phyloP scores from a whole-genome alignment of 2,329 filamentous ascomycete genomes.

The Aspergillus sergii region DNA sequence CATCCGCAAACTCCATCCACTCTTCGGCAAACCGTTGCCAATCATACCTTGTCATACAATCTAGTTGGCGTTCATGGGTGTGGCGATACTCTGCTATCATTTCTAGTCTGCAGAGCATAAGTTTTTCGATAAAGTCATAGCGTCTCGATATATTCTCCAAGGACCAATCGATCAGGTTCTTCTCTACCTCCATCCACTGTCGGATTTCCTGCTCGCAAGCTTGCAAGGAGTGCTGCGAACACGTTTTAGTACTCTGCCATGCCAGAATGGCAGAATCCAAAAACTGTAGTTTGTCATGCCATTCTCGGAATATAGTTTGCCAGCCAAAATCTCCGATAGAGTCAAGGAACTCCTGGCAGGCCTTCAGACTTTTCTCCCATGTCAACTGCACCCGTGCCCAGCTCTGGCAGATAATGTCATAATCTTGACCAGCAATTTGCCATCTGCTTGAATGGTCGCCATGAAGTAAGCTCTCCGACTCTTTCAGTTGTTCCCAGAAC shows the following conservation, averaged over 20 bases:
- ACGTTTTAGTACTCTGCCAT: not conserved
- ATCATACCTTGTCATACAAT: no score
- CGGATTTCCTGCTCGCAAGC: not conserved
- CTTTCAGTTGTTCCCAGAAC: not conserved
- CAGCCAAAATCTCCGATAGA: accelerated
- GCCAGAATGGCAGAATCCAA: not conserved
- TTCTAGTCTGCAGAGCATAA: no score
- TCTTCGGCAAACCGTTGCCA: no score
- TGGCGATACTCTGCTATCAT: accelerated
- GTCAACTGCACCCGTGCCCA: not conserved
- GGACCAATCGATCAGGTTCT: accelerated
- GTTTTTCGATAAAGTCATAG: no score
- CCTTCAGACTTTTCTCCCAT: accelerated
- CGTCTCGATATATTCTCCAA: no score
- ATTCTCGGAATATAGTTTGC: not conserved
- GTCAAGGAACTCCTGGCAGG: no score
- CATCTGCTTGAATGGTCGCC: accelerated
- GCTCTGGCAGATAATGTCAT: not conserved
- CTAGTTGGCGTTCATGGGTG: accelerated
- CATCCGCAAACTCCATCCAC: no score
- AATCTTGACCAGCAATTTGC: not conserved
- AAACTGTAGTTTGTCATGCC: not conserved
- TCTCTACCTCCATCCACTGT: no score
- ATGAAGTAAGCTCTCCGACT: accelerated
- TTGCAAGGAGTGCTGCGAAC: not conserved